These are phyloP conservation scores for Alternaria brassicae DNA, from an alignment of 2,329 filamentous ascomycete genomes.

Conservation along the genomic window DNA sequence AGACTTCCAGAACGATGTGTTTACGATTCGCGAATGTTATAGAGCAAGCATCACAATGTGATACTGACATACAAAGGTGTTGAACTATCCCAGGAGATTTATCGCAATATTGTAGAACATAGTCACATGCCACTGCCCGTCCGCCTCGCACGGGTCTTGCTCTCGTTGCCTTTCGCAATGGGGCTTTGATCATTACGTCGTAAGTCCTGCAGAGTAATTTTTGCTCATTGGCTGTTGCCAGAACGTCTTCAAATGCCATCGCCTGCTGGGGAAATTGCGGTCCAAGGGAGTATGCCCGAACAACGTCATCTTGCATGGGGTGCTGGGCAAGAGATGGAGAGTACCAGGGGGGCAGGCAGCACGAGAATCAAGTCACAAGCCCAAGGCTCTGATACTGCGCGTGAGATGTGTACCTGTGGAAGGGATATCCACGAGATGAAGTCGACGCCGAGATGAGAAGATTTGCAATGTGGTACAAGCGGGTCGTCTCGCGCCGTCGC, in stretches of 20 bases:
- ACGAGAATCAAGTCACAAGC: constrained; percentile 4
- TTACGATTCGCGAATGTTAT: not conserved
- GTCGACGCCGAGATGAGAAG: not conserved
- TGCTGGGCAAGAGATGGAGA: constrained; percentile 5
- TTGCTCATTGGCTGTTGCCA: not conserved
- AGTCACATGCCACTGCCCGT: not conserved
- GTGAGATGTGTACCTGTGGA: not conserved
- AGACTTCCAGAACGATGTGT: not conserved
- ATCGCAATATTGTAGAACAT: not conserved
- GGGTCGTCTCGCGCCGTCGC: constrained; percentile 29
- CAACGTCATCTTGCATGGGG: constrained; percentile 19
- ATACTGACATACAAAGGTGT: not conserved
- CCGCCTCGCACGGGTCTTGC: not conserved
- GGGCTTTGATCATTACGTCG: not conserved
- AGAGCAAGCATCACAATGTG: not conserved
- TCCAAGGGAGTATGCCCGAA: constrained; percentile 9
- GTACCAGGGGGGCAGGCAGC: not conserved
- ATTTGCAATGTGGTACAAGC: constrained; percentile 9
- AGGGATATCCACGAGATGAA: not conserved
- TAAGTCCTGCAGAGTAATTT: not conserved
- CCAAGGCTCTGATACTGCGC: not conserved
- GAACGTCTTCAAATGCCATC: not conserved
- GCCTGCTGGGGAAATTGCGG: constrained; percentile 3
- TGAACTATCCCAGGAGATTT: not conserved
- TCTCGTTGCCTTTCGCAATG: constrained; percentile 1